phyloP scores from a whole-genome alignment of 495 filamentous ascomycete species.

The Talaromyces liani region DNA sequence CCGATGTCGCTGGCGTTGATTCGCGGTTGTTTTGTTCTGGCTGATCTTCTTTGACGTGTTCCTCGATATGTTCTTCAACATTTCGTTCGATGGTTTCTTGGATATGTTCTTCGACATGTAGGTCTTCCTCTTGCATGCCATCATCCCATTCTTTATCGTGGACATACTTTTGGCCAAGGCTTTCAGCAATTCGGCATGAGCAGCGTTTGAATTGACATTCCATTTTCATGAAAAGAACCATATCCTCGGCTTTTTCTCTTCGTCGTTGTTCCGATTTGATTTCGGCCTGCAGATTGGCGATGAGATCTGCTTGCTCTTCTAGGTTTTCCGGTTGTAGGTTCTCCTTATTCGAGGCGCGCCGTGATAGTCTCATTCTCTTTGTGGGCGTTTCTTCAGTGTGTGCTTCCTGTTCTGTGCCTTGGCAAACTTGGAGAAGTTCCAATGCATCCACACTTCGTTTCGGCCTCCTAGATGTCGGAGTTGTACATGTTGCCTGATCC shows the following conservation, averaged over 20 bases:
- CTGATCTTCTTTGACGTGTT: neutral
- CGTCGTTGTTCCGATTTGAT: slow-evolving; percentile 58
- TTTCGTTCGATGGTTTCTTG: neutral
- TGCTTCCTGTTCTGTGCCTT: slow-evolving; percentile 46
- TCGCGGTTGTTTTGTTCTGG: neutral
- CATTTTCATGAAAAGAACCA: slow-evolving; percentile 72
- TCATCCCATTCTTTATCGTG: slow-evolving; percentile 31
- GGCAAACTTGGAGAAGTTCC: slow-evolving; percentile 1
- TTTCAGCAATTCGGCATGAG: slow-evolving; percentile 51
- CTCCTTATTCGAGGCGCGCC: slow-evolving; percentile 29
- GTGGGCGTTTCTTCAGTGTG: slow-evolving; percentile 44
- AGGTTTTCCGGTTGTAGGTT: slow-evolving; percentile 35
- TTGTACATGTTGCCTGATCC: slow-evolving; percentile 27
- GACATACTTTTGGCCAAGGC: slow-evolving; percentile 38
- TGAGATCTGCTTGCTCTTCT: slow-evolving; percentile 33
- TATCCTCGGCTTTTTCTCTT: slow-evolving; percentile 60
- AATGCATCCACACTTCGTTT: slow-evolving; percentile 49
- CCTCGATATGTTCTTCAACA: neutral
- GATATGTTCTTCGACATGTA: neutral
- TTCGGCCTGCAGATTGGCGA: slow-evolving; percentile 54
- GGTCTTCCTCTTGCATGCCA: neutral
- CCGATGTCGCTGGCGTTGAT: neutral
- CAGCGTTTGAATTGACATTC: slow-evolving; percentile 74
- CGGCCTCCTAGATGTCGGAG: slow-evolving; percentile 25
- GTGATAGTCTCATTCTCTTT: slow-evolving; percentile 57